Evolutionary conservation across 257 asterid species (phyloP), one percentile per base, ranked within the genome.

Genomic region (Thymus mandschuricus): DNA sequence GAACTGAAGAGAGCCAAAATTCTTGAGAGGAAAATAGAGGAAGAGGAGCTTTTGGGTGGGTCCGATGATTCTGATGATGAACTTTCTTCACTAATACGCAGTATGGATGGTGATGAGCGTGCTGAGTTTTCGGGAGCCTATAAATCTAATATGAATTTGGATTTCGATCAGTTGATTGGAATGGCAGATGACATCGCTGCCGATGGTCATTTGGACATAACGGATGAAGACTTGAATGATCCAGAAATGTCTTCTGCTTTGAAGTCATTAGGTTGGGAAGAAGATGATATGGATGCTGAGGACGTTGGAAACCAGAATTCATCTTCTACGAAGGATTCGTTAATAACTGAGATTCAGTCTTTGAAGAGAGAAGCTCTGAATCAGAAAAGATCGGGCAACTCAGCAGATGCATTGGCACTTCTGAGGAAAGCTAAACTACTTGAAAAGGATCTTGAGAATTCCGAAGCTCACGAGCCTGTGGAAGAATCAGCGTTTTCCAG

Each of bases 61-160:
- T 79, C 79, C 27, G 92, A 95, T 48, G 99, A 91, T 27, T 89
- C 97, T 59, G 98, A 92, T 73, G 99, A 92, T 71, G 99, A 95
- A 70, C 87, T 92, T 62, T 87, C 96, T 38, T 71, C 80, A 5
- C 80, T 95, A 68, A 68, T 89, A 6, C 94, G 82, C 13, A 83
- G 89, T 60, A 77, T 92, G 80, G 86, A 87, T 58, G 69, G 72
- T 66, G 93, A 81, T 65, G 95, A 84, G 65, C 72, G 68, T 54
- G 88, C 77, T 64, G 81, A 84, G 48, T 66, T 85, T 51, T 84
- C 88, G 1, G 72, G 76, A 46, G 72, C 69, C 65, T 28, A 71
- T 57, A 76, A 84, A 55, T 66, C 79, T 45, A 84, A 80, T 68
- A 33, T 69, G 73, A 76, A 75, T 79, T 74, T 88, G 77, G 86